Base-by-base conservation (phyloP, 495 filamentous ascomycete species). In the Neurospora tetrasperma region DNA sequence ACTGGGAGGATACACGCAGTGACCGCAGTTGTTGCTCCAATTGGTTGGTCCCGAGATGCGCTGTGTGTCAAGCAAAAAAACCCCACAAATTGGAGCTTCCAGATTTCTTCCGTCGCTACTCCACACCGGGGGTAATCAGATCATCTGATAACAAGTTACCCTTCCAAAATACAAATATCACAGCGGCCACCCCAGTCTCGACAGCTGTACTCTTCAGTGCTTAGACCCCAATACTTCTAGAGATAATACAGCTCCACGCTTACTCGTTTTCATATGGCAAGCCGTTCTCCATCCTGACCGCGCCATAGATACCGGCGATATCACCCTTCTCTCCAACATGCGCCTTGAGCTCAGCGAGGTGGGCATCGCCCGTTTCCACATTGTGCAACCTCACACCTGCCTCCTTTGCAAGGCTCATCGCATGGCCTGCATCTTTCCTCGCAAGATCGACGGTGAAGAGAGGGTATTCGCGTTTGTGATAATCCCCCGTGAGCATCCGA, bases 381-480 rank as follows among this genome's bases (percentile, higher is more conserved):
- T 87, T 89, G 75, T 86, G 84, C 85, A 97, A 80, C 72, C 83
- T 83, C 74, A 86, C 84, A 0, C 93, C 94, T 6, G 83, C 82
- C 43, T 81, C 81, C 73, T 88, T 80, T 4, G 92, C 94, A 77
- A 97, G 73, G 48, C 81, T 82, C 76, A 88, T 80, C 23, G 91
- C 92, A 86, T 97, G 94, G 11, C 90, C 79, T 42, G 90, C 88
- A 86, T 98, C 94, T 83, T 98, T 98, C 74, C 90, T 82, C 20
- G 94, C 94, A 71, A 97, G 80, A 80, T 96, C 92, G 9, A 95
- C 94, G n/a, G 88, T 89, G 80, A 97, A 96, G 38, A 96, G 83
- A 72, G 94, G 94, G 82, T 93, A 80, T 14, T 82, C 83, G 70
- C 82, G 75, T 78, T 84, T 81, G 76, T 86, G 81, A 48, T 97